Evolutionary conservation across 2,329 filamentous ascomycete genomes (phyloP), one percentile per base, ranked within the genome.

Genomic region (Beauveria varroae): DNA sequence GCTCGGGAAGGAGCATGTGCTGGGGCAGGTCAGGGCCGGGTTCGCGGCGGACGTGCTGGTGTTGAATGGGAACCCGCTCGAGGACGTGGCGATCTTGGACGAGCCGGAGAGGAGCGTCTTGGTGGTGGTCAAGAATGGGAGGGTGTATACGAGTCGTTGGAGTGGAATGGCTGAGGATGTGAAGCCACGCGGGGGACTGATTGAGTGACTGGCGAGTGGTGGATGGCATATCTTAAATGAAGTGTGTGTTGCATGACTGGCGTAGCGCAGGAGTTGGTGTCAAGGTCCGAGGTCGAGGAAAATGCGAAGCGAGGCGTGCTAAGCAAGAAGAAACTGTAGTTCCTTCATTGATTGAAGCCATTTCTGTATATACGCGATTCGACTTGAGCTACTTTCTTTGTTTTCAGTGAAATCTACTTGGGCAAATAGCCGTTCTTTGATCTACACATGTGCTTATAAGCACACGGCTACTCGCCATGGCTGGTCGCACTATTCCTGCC

Each of bases 21-120:
- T 86, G 18, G 83, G 83, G 0, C 76, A 81, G 65, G 68, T 86
- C 3, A 76, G 75, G 64, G 69, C 73, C 20, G 81, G 81, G 0
- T 82, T 79, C 62, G 70, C 72, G 2, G 83, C 82, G 0, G 83
- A 86, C 68, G 50, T 86, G 47, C 64, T 86, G 34, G 70, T 86
- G 3, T 65, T 85, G 47, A 77, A 78, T 44, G 65, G 66, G 47
- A 84, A 84, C 65, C 83, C 83, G 2, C 68, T 86, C 57, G 76
- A 83, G n/a, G 77, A 86, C 66, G 76, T 85, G 20, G 73, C 74
- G 0, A 71, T 84, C 4, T 67, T 86, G 28, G 80, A 80, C 63
- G 66, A 72, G 46, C 77, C 77, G 2, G 77, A 83, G 55, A 73
- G 75, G 65, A 72, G 77, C 63, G 64, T 84, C 8, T 64, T 83